Conservation (phyloP, 2,329 filamentous ascomycete genomes). For the Epichloe brachyelytri region DNA sequence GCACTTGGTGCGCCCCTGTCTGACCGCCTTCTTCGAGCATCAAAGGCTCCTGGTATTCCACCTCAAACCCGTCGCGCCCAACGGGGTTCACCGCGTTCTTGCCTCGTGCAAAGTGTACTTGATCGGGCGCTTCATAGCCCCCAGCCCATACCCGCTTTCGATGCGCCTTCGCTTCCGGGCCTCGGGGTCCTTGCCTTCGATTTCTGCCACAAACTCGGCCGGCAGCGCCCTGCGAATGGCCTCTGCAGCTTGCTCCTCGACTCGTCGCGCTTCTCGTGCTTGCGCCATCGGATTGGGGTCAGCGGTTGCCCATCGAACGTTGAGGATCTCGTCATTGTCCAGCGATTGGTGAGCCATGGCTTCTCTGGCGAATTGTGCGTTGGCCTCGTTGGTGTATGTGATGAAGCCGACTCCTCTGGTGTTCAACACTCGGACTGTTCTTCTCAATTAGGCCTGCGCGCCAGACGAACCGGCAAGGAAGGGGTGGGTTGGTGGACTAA, state of each 20-base stretch:
- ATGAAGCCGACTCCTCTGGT: conserved; percentile 86
- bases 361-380: conserved; percentile 83
- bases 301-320: conserved; percentile 92
- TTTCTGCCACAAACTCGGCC: conserved; percentile 80
- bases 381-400: conserved; percentile 83
- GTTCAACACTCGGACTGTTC: conserved; percentile 62
- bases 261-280: conserved; percentile 72
- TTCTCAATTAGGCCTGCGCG: not conserved
- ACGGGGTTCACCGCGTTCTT: conserved; percentile 50
- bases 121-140: conserved; percentile 87
- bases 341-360: conserved; percentile 91
- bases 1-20: conserved; percentile 20
- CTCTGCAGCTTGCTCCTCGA: conserved; percentile 94
- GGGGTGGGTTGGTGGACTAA: conserved; percentile 5
- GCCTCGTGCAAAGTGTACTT: conserved; percentile 81
- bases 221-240: conserved; percentile 81
- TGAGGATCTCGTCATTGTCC: conserved; percentile 84
- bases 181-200: conserved; percentile 82
- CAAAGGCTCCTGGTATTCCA: conserved; percentile 47
- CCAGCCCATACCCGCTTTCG: conserved; percentile 75
- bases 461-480: not conserved
- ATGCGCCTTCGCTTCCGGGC: conserved; percentile 80
- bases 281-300: conserved; percentile 94
- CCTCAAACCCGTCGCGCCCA: conserved; percentile 45
- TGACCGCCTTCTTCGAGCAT: conserved; percentile 45